phyloP scores from a whole-genome alignment of 257 asterid species.

The Echium plantagineum region DNA sequence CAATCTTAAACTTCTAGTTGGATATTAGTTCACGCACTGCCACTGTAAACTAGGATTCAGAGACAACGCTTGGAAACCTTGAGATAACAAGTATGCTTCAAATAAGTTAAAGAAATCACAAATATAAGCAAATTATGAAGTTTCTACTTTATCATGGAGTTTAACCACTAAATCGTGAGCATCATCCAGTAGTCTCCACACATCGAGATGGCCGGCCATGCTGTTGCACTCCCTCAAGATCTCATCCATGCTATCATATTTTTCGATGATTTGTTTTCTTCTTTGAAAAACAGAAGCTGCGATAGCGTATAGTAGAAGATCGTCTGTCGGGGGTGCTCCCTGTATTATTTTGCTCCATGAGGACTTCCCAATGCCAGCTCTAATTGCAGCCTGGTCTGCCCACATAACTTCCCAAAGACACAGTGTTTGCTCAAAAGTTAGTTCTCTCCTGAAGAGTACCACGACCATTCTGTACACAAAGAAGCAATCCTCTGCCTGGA shows the following conservation, averaged over 20 bases:
- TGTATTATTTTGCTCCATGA: constrained; percentile 78
- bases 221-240: constrained; percentile 78
- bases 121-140: constrained; percentile 12
- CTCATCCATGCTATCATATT: constrained; percentile 82
- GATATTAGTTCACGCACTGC: neutral
- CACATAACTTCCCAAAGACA: constrained; percentile 96
- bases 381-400: constrained; percentile 91
- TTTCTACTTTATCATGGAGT: constrained; percentile 67
- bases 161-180: constrained; percentile 76
- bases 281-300: constrained; percentile 90
- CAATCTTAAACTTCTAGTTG: no score
- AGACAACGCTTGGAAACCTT: neutral
- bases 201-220: constrained; percentile 86
- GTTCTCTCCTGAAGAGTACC: constrained; percentile 77
- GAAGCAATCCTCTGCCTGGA: constrained; percentile 90
- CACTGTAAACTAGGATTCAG: neutral
- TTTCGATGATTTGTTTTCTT: constrained; percentile 79
- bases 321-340: constrained; percentile 86
- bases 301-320: constrained; percentile 69
- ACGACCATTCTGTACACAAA: constrained; percentile 94
- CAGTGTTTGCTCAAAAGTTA: constrained; percentile 71
- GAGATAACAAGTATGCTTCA: neutral
- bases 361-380: constrained; percentile 79
- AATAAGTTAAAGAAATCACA: constrained; percentile 2
- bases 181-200: constrained; percentile 87